These are phyloP conservation scores for Apiospora koreana DNA, from an alignment of 2,329 filamentous ascomycete species.

Conservation along the genomic window DNA sequence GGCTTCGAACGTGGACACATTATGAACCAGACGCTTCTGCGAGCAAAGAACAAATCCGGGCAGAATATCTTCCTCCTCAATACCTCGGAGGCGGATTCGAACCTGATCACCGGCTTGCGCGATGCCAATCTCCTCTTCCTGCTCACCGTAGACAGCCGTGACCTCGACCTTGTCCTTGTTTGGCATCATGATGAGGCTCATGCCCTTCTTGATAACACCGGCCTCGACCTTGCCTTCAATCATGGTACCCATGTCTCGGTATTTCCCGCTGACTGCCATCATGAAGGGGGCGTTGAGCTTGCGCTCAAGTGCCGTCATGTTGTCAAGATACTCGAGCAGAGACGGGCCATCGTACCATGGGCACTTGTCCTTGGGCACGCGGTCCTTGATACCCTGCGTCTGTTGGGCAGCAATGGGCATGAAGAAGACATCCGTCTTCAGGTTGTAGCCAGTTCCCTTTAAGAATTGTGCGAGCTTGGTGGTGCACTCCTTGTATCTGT, in stretches of 20 bases:
- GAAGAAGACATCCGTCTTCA: slow-evolving; percentile 90
- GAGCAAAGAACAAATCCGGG: slow-evolving; percentile 97
- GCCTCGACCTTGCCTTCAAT: slow-evolving; percentile 97
- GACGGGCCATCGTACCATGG: slow-evolving; percentile 90
- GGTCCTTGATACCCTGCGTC: slow-evolving; percentile 82
- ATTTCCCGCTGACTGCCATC: slow-evolving; percentile 97
- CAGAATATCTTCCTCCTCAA: slow-evolving; percentile 95
- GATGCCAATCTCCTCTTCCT: slow-evolving; percentile 83
- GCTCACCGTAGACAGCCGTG: slow-evolving; percentile 88
- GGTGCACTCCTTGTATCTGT: slow-evolving; percentile 89
- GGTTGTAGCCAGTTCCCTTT: slow-evolving; percentile 90
- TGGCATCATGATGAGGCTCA: slow-evolving; percentile 90
- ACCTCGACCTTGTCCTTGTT: slow-evolving; percentile 82
- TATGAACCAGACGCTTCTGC: slow-evolving; percentile 90
- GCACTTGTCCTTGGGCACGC: slow-evolving; percentile 73
- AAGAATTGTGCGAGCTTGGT: slow-evolving; percentile 86
- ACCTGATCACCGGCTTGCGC: slow-evolving; percentile 95
- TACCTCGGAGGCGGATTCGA: slow-evolving; percentile 85
- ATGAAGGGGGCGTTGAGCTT: slow-evolving; percentile 98
- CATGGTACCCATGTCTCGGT: slow-evolving; percentile 96
- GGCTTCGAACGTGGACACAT: slow-evolving; percentile 86
- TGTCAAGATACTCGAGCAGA: slow-evolving; percentile 91
- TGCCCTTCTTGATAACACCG: slow-evolving; percentile 88
- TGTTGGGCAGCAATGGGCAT: slow-evolving; percentile 96
- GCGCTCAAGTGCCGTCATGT: slow-evolving; percentile 88